Base-by-base conservation (phyloP, 768 basidiomycete species). In the Cubamyces lactineus region DNA sequence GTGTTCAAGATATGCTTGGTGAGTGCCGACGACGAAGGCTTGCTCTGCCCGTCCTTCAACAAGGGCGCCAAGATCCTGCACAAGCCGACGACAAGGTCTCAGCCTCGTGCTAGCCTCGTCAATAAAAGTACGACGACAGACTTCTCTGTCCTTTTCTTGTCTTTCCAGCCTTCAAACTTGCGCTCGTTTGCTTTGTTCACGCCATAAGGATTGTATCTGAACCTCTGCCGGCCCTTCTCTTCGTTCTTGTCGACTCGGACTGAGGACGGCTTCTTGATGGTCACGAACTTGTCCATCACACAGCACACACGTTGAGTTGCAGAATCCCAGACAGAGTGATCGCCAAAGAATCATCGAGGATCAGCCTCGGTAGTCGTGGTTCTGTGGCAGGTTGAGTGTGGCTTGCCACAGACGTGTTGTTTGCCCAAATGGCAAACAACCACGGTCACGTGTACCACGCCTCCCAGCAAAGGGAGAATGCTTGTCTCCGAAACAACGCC, bases 1-100 rank as follows among this genome's bases (percentile, higher is more conserved):
- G 86, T 90, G 28, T 75, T 79, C 43, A 93, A 71, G 15, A 93
- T 73, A 56, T 85, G 80, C 56, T 78, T 84, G 13, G 85, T 90
- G 41, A 89, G 69, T n/a, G 75, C 73, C 30, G 77, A 66, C 0
- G 75, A 69, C 19, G 82, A 81, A 4, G 78, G 73, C 54, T 73
- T 75, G 58, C 52, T 50, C 52, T 66, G 62, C n/a, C 67, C 72
- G 34, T 72, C 73, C 43, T 66, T 72, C 39, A 68, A 57, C 19
- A 77, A 56, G 40, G 76, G 73, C 30, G 71, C 74, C 1, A 74
- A 58, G 21, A 76, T 70, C 43, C 74, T 75, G 40, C 7, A 57
- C 19, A 47, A 53, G 34, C 5, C 34, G 16, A 19, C 6, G 45
- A 15, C 16, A 17, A 13, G n/a, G 7, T 15, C 12, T 40, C 15